Evolutionary conservation across 208 protist species (phyloP).

Genomic region (Leishmania mexicana): DNA sequence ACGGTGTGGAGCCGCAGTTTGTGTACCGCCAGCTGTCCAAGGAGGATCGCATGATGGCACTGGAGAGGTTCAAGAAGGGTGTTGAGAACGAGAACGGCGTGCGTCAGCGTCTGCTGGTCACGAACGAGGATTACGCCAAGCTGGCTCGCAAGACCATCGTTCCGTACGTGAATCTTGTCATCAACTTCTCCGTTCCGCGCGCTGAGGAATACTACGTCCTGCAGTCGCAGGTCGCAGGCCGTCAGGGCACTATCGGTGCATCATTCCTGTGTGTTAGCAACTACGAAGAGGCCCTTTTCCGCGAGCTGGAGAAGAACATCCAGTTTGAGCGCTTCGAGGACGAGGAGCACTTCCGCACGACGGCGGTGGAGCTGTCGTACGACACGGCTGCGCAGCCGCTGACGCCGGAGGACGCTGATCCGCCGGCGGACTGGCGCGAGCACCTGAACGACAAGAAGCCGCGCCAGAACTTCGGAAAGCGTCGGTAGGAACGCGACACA

Average conservation of each 20-base stretch:
- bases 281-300: conserved; percentile 52
- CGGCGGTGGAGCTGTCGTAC: conserved; percentile 77
- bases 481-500: conserved; percentile 17
- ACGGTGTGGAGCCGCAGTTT: conserved; percentile 80
- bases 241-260: conserved; percentile 77
- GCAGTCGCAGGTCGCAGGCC: conserved; percentile 82
- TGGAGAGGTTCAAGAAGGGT: conserved; percentile 90
- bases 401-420: conserved; percentile 76
- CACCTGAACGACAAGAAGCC: conserved; percentile 64
- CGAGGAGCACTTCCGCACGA: conserved; percentile 68
- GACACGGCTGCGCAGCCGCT: conserved; percentile 72
- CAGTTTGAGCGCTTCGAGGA: conserved; percentile 63
- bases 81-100: conserved; percentile 78
- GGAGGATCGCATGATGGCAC: conserved; percentile 65
- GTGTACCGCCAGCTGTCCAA: conserved; percentile 80
- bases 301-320: conserved; percentile 64
- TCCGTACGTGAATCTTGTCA: conserved; percentile 91
- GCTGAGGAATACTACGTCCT: conserved; percentile 88
- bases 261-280: conserved; percentile 81
- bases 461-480: conserved; percentile 30
- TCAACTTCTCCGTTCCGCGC: conserved; percentile 84
- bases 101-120: conserved; percentile 87
- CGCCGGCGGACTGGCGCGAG: conserved; percentile 78
- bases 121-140: conserved; percentile 92
- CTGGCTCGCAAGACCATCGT: conserved; percentile 86